phyloP scores from a whole-genome alignment of 2,329 filamentous ascomycete species.

The Seiridium unicorne region DNA sequence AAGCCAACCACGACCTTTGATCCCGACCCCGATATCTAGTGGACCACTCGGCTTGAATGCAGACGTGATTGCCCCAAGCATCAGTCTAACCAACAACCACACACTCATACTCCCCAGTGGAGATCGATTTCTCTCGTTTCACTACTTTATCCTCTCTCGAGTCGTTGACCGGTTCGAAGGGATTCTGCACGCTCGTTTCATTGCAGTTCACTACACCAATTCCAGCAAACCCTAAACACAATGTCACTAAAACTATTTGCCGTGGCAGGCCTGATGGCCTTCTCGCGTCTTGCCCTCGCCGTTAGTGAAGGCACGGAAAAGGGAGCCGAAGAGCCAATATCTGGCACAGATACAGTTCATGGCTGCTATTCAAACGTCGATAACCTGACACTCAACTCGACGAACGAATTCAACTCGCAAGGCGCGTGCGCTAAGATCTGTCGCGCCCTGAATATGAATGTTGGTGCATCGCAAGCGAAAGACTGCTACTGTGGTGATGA shows the following conservation, averaged over 20 bases:
- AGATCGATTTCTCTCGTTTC: background rate
- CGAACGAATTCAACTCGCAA: constrained; percentile 32
- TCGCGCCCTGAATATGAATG: constrained; percentile 42
- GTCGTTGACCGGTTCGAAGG: constrained; percentile 27
- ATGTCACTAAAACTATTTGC: constrained; percentile 26
- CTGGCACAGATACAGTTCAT: constrained; percentile 40
- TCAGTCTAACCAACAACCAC: background rate
- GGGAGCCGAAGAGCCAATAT: constrained; percentile 34
- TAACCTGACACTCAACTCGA: constrained; percentile 29
- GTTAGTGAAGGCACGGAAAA: constrained; percentile 21
- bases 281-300: constrained; percentile 19
- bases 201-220: constrained; percentile 10
- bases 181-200: constrained; percentile 12
- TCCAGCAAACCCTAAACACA: constrained; percentile 8
- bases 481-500: constrained; percentile 73
- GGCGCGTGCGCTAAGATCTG: constrained; percentile 43
- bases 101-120: background rate
- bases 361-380: constrained; percentile 50
- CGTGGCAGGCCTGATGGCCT: constrained; percentile 23
- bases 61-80: background rate
- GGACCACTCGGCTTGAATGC: background rate
- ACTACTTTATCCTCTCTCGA: constrained; percentile 15
- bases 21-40: background rate
- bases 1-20: background rate
- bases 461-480: constrained; percentile 61